phyloP scores from a whole-genome alignment of 345 rosid genomes.

The Lepidium africanum region DNA sequence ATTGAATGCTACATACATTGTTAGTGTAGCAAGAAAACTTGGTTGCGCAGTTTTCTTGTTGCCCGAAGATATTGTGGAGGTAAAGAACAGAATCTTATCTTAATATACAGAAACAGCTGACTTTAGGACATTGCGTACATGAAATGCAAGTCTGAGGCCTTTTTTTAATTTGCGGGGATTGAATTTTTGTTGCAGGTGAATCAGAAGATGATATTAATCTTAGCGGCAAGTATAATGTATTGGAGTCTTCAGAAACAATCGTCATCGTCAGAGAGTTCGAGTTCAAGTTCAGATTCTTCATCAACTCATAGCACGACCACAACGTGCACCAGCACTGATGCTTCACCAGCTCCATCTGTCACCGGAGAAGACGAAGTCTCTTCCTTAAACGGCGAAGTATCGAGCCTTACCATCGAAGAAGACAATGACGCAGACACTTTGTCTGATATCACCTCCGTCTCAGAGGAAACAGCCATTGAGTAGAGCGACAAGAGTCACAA shows the following conservation, averaged over 20 bases:
- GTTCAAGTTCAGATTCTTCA: constrained; percentile 38
- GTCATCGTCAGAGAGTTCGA: constrained; percentile 30
- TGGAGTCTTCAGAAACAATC: constrained; percentile 72
- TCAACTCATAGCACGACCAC: constrained; percentile 40
- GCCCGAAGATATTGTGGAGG: constrained; percentile 98
- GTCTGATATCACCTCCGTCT: constrained; percentile 49
- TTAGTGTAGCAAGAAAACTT: constrained; percentile 92
- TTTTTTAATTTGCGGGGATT: not conserved
- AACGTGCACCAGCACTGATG: constrained; percentile 34
- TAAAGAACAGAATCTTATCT: constrained; percentile 30
- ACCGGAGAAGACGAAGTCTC: constrained; percentile 69
- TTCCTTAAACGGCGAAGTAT: constrained; percentile 57
- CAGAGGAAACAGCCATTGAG: constrained; percentile 36
- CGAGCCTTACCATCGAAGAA: constrained; percentile 46
- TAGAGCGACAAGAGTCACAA: constrained; percentile 7
- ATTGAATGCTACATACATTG: constrained; percentile 93
- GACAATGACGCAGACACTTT: constrained; percentile 27
- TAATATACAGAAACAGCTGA: too few species aligned
- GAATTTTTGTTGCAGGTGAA: constrained; percentile 57
- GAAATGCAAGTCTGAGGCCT: not conserved
- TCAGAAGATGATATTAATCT: constrained; percentile 87
- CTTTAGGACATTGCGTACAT: not conserved
- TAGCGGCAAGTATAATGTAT: constrained; percentile 91
- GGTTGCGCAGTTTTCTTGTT: constrained; percentile 97
- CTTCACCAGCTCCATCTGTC: constrained; percentile 72